These are phyloP conservation scores for Ogataea nonfermentans DNA, from an alignment of 805 yeast species.

Conservation along the genomic window DNA sequence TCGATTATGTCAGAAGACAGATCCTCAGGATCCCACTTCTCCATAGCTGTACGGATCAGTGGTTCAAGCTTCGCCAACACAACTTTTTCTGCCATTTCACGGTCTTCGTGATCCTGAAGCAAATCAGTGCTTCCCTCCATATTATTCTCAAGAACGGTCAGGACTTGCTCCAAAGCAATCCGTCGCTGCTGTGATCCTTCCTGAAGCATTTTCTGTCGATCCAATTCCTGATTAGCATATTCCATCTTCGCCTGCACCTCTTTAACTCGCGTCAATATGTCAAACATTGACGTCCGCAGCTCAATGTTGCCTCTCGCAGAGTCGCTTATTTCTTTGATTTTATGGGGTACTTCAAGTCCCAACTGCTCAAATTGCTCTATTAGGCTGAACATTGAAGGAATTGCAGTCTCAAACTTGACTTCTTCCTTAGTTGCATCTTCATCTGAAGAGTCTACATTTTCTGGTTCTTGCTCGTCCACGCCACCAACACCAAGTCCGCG, in stretches of 20 bases:
- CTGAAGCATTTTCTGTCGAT: constrained; percentile 8
- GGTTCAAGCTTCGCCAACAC: constrained; percentile 26
- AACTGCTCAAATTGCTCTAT: constrained; percentile 36
- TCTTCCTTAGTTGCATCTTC: constrained; percentile 32
- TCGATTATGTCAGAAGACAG: background rate
- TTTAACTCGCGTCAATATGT: constrained; percentile 11
- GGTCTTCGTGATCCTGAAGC: constrained; percentile 10
- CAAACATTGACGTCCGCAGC: constrained; percentile 22
- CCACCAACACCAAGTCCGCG: constrained; percentile 77
- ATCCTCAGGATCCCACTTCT: constrained; percentile 32
- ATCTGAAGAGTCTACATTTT: constrained; percentile 19
- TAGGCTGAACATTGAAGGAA: background rate
- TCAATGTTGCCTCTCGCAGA: constrained; percentile 14
- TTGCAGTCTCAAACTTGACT: background rate
- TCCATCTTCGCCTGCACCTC: constrained; percentile 12
- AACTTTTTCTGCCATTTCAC: constrained; percentile 12
- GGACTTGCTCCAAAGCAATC: constrained; percentile 2
- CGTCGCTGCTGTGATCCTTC: constrained; percentile 1
- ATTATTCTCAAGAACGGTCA: background rate
- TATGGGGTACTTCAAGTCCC: constrained; percentile 37
- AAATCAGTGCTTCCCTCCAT: constrained; percentile 3
- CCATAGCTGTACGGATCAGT: constrained; percentile 19
- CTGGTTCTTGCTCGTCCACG: constrained; percentile 35
- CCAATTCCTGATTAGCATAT: constrained; percentile 17
- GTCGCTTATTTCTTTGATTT: constrained; percentile 37